Conservation (phyloP, 208 protist species). For the Trypanosomatidae sp. region DNA sequence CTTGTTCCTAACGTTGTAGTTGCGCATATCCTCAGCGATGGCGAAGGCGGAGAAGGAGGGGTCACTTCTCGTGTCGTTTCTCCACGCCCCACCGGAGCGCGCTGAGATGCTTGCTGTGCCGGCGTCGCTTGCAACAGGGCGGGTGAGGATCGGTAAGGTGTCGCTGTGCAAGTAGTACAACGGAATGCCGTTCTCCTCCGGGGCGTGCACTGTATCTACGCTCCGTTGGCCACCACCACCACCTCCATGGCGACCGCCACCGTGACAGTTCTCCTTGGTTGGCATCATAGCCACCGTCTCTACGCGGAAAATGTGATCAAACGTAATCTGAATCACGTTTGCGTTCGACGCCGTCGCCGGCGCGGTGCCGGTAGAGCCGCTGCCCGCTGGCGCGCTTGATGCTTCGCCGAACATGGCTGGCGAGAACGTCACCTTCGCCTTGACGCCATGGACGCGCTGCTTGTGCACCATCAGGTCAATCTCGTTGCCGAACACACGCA, state of each 20-base stretch:
- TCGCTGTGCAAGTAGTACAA: conserved; percentile 32
- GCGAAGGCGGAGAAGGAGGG: conserved; percentile 12
- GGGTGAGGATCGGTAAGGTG: conserved; percentile 13
- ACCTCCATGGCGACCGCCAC: conserved; percentile 10
- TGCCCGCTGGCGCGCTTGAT: conserved; percentile 8
- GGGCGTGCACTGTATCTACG: conserved; percentile 24
- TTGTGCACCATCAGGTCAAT: conserved; percentile 81
- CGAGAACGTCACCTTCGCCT: conserved; percentile 34
- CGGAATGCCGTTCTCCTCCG: conserved; percentile 49
- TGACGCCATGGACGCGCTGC: conserved; percentile 71
- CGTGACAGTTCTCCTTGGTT: conserved; percentile 22
- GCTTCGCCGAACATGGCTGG: conserved; percentile 18
- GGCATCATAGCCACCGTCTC: conserved; percentile 70
- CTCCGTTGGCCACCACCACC: conserved; percentile 10
- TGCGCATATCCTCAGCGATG: conserved; percentile 36
- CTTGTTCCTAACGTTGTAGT: conserved; percentile 38
- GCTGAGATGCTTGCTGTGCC: background rate
- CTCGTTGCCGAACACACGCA: conserved; percentile 81
- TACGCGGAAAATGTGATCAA: conserved; percentile 64
- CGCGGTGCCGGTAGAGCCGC: conserved; percentile 7
- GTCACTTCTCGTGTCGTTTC: background rate
- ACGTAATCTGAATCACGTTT: conserved; percentile 76
- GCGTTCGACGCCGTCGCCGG: conserved; percentile 53
- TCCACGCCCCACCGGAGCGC: conserved; percentile 12
- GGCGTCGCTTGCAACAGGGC: background rate